These are phyloP conservation scores for Kregervanrija pseudodelftensis DNA, from an alignment of 805 yeast genomes.

Conservation along the genomic window DNA sequence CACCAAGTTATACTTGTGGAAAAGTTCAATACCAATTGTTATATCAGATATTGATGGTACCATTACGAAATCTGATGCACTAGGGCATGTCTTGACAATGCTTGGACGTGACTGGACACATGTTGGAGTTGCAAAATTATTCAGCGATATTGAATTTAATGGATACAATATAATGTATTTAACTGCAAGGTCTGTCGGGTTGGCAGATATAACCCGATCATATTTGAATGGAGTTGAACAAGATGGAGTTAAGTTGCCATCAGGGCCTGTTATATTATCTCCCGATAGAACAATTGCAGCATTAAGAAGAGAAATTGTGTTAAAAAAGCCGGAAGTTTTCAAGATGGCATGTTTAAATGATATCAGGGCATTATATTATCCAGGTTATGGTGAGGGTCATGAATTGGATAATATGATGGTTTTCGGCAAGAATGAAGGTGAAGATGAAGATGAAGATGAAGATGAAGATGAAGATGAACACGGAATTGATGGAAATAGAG, in stretches of 20 bases:
- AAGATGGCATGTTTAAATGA: constrained; percentile 95
- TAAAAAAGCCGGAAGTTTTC: constrained; percentile 96
- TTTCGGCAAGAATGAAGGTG: not conserved
- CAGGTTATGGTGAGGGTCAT: constrained; percentile 3
- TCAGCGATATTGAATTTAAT: constrained; percentile 76
- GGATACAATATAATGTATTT: constrained; percentile 92
- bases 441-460: not conserved
- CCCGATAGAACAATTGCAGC: constrained; percentile 98
- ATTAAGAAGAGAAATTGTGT: constrained; percentile 78
- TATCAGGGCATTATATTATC: constrained; percentile 58
- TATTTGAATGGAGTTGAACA: constrained; percentile 76
- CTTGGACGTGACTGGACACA: constrained; percentile 98
- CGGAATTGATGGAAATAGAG: no score
- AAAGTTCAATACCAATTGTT: constrained; percentile 76
- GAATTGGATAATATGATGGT: not conserved
- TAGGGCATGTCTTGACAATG: constrained; percentile 91
- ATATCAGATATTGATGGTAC: constrained; percentile 98
- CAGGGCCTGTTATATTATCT: constrained; percentile 88
- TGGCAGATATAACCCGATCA: constrained; percentile 84
- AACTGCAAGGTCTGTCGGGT: constrained; percentile 93
- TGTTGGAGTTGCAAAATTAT: constrained; percentile 86
- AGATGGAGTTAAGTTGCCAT: constrained; percentile 65
- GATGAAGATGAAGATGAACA: constrained; percentile 1
- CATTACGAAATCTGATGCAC: constrained; percentile 93
- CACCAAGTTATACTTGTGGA: constrained; percentile 79